phyloP scores from a whole-genome alignment of 768 basidiomycete species.

The Paxillus ammoniavirescens region DNA sequence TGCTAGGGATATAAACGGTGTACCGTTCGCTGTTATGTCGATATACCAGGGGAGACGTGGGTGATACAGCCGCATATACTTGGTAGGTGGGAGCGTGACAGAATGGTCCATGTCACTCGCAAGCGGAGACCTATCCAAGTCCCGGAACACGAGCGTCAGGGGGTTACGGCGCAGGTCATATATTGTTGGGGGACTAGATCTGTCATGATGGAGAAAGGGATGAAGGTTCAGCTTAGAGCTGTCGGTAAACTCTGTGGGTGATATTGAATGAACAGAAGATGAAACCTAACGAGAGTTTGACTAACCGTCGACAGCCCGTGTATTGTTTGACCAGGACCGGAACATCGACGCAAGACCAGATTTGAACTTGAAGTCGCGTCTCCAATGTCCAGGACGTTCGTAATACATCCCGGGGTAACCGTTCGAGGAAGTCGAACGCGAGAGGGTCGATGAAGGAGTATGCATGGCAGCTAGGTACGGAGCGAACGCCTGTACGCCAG shows the following conservation, averaged over 20 bases:
- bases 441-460: constrained; percentile 26
- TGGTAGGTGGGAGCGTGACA: constrained; percentile 49
- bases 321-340: constrained; percentile 17
- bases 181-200: constrained; percentile 36
- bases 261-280: neutral
- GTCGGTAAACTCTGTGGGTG: constrained; percentile 19
- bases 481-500: constrained; percentile 13
- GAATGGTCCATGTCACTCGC: constrained; percentile 52
- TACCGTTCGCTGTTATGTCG: constrained; percentile 44
- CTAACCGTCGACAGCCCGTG: constrained; percentile 19
- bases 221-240: constrained; percentile 27
- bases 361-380: constrained; percentile 32
- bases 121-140: constrained; percentile 42
- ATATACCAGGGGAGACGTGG: constrained; percentile 65
- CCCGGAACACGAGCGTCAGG: constrained; percentile 42
- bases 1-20: constrained; percentile 55
- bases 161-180: constrained; percentile 51
- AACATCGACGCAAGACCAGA: constrained; percentile 30
- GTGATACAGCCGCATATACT: constrained; percentile 56
- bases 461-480: constrained; percentile 18
- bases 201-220: constrained; percentile 22
- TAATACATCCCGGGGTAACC: constrained; percentile 11
- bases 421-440: constrained; percentile 12
- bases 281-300: neutral
- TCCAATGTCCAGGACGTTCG: constrained; percentile 29